Evolutionary conservation across 495 filamentous ascomycete species (phyloP), one percentile per base, ranked within the genome.

Genomic region (Neurospora sp.): DNA sequence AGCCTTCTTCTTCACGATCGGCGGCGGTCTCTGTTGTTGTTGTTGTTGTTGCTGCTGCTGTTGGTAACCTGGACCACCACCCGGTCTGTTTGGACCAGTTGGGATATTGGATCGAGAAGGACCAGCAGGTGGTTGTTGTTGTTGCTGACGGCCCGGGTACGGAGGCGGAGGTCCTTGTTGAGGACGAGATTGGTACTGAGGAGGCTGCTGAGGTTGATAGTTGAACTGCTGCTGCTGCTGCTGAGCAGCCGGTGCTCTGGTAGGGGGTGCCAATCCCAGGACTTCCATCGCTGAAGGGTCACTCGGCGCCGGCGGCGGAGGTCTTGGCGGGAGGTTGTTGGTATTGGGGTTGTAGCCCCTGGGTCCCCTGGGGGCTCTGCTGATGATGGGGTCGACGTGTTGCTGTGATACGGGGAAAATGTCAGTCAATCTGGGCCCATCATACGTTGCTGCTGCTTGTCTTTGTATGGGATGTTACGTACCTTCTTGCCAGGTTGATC

Each of bases 281-380:
- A 81, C 76, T 42, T 81, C 74, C 76, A 79, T 77, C 3, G 78
- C 79, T 8, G 80, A 78, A 2, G 79, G 78, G 41, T 81, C 79
- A 22, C 59, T 72, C 5, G 78, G 71, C 44, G 75, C 68, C 40
- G 71, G 71, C 40, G 70, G 48, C 14, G 68, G 66, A 42, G 46
- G 46, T 22, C 46, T 20, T 12, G n/a, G n/a, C 11, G 48, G 48
- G 20, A 61, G 48, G 22, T 61, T 31, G 22, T 16, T 61, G 48
- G 22, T 61, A 31, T 31, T 61, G 22, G 22, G 53, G 53, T 68
- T 73, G 40, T 74, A 40, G 1, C 42, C n/a, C 11, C 44, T 68
- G 1, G 69, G 70, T 3, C 40, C 76, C 40, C 69, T 69, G 5
- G 79, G 74, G 10, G 72, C 71, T 71, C 70, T 77, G 9, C 39